Conservation (phyloP, 2,329 filamentous ascomycete species). For the Fusarium scirpi region DNA sequence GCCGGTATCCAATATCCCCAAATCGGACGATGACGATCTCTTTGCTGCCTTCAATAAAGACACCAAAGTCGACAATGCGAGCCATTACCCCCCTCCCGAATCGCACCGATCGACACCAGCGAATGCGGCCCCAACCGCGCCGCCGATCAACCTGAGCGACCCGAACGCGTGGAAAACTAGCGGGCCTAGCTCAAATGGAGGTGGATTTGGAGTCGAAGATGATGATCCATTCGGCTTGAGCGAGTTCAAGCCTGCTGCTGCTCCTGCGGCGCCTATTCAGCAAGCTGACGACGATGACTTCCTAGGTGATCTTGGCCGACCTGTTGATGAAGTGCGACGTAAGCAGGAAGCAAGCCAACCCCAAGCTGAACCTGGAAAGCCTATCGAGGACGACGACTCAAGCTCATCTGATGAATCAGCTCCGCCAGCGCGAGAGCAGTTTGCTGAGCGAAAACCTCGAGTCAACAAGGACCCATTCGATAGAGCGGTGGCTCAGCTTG, state of each 20-base stretch:
- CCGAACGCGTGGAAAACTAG: conserved; percentile 64
- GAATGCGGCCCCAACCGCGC: conserved; percentile 45
- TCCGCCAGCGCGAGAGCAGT: conserved; percentile 36
- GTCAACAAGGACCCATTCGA: conserved; percentile 67
- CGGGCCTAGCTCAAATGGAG: conserved; percentile 47
- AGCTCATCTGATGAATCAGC: conserved; percentile 60
- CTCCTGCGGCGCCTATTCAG: conserved; percentile 48
- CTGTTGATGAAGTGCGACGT: conserved; percentile 72
- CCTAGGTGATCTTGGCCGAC: conserved; percentile 72
- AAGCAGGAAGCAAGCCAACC: conserved; percentile 57
- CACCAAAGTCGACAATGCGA: conserved; percentile 75
- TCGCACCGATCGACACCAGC: conserved; percentile 61
- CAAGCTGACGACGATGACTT: conserved; percentile 71
- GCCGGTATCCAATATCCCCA: conserved; percentile 27
- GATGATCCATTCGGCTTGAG: conserved; percentile 90
- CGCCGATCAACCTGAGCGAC: conserved; percentile 63
- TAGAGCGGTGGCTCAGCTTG: conserved; percentile 84
- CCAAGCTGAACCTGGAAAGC: conserved; percentile 64
- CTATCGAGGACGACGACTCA: conserved; percentile 64
- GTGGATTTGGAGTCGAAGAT: conserved; percentile 71
- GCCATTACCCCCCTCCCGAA: conserved; percentile 66
- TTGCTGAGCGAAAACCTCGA: conserved; percentile 40
- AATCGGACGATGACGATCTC: conserved; percentile 68
- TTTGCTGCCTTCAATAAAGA: conserved; percentile 76
- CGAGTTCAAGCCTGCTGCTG: conserved; percentile 63